Evolutionary conservation across 345 rosid genomes (phyloP).

Genomic region (Hibiscus mutabilis): DNA sequence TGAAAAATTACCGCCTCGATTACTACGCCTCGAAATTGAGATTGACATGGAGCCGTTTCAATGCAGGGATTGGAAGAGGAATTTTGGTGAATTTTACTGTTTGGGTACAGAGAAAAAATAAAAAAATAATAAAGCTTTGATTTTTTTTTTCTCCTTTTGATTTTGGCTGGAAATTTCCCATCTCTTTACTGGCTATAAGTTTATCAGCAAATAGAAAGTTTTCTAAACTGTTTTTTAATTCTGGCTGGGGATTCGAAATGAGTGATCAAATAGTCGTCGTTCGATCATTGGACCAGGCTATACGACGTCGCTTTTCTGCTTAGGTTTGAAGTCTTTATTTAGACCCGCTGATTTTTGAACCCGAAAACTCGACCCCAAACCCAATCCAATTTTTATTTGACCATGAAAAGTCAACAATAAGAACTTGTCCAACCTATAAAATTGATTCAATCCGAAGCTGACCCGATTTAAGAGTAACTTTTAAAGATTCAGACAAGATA

Average conservation of each 20-base stretch:
- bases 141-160: neutral
- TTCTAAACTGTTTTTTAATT: neutral
- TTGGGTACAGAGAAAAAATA: constrained; percentile 17
- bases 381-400: too few relatives aligned
- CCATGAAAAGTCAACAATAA: too few relatives aligned
- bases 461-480: too few relatives aligned
- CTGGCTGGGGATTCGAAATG: constrained; percentile 6
- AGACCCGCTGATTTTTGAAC: too few relatives aligned
- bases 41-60: neutral
- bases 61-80: neutral
- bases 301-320: too few relatives aligned
- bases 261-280: neutral
- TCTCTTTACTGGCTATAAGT: constrained; percentile 9
- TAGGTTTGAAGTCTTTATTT: too few relatives aligned
- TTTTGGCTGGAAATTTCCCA: neutral
- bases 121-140: neutral
- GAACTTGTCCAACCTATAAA: too few relatives aligned
- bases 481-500: too few relatives aligned
- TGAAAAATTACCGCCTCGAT: constrained; percentile 8
- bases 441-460: too few relatives aligned
- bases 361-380: too few relatives aligned
- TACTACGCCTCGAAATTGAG: constrained; percentile 13
- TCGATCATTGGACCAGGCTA: too few relatives aligned
- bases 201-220: constrained; percentile 2
- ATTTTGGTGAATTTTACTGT: neutral